Conservation (phyloP, 768 basidiomycete species). For the Tricholoma sp. region DNA sequence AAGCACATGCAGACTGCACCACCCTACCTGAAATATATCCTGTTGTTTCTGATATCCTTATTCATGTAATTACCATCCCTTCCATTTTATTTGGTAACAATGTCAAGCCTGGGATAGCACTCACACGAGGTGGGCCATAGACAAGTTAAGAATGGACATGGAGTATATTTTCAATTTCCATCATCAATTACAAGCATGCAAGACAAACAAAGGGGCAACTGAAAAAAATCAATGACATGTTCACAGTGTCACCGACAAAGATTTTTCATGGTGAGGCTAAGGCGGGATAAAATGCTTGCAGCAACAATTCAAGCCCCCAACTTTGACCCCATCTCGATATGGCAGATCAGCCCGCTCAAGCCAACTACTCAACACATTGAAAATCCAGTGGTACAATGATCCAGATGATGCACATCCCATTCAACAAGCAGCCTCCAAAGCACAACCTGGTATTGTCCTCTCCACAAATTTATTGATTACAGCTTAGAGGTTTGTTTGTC, state of each 20-base stretch:
- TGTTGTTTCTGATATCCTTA: neutral
- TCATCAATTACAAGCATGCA: no score
- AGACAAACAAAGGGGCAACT: no score
- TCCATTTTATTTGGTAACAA: neutral
- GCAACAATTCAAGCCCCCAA: no score
- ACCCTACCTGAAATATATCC: neutral
- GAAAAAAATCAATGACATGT: no score
- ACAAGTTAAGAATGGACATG: neutral
- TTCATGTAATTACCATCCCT: neutral
- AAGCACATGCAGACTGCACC: neutral
- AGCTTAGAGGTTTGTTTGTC: neutral
- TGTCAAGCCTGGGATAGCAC: neutral
- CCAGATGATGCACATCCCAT: neutral
- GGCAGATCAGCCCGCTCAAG: no score
- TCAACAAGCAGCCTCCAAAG: neutral
- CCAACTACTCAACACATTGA: no score
- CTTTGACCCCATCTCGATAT: neutral
- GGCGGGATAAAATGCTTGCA: no score
- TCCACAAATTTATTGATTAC: neutral
- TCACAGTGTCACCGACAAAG: no score
- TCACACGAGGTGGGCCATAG: neutral
- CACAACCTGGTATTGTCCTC: neutral
- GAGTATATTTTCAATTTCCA: no score
- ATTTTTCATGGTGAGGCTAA: no score
- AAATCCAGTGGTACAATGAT: neutral